Conservation (phyloP, 2,329 filamentous ascomycete genomes). For the Tothia fuscella region DNA sequence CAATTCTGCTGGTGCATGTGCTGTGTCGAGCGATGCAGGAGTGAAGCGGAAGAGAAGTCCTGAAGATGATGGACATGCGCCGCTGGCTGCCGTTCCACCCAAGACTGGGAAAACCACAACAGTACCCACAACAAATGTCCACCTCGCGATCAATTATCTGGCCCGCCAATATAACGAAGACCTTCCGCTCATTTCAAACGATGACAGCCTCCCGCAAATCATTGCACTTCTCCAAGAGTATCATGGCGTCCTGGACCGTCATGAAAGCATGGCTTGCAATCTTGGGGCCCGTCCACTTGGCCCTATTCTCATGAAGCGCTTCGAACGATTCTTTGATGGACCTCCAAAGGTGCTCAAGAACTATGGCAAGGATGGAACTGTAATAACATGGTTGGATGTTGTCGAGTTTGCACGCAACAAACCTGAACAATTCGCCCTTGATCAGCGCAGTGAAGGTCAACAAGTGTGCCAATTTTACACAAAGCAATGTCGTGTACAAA, state of each 20-base stretch:
- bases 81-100: background rate
- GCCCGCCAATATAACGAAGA: constrained; percentile 50
- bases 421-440: constrained; percentile 64
- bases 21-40: constrained; percentile 18
- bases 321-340: constrained; percentile 76
- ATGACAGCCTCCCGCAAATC: constrained; percentile 63
- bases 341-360: constrained; percentile 56
- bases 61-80: constrained; percentile 20
- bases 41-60: constrained; percentile 38
- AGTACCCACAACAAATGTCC: constrained; percentile 22
- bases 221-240: constrained; percentile 65
- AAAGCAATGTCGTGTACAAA: constrained; percentile 71
- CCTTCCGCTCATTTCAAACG: constrained; percentile 48
- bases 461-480: constrained; percentile 72
- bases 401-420: constrained; percentile 74
- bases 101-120: constrained; percentile 5
- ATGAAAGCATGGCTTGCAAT: constrained; percentile 78
- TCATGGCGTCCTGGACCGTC: constrained; percentile 71
- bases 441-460: constrained; percentile 54
- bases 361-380: constrained; percentile 47
- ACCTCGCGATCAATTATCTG: constrained; percentile 57
- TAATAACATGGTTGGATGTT: constrained; percentile 73
- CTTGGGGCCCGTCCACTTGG: constrained; percentile 73
- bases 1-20: constrained; percentile 6
- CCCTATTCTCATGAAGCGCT: constrained; percentile 71